A percentile compares a stretch with the other conserved stretches of the same genome.
Evolutionary conservation across 2,329 filamentous ascomycete genomes (phyloP).

Genomic region (Nigrospora sphaerica): DNA sequence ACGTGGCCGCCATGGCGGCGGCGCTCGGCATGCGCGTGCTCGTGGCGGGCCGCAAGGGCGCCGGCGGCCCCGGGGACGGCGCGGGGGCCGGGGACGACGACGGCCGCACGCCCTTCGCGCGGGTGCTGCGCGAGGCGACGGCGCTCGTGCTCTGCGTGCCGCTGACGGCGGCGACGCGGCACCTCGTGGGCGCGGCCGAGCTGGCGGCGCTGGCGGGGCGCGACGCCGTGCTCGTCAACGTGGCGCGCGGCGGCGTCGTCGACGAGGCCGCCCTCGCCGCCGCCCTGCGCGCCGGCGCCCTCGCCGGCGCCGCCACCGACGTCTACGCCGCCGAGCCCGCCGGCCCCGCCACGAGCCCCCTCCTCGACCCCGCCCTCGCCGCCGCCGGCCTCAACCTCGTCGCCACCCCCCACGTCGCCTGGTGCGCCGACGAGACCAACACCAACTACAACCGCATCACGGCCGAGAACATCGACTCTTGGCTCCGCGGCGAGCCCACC

Average conservation of each 20-base stretch:
- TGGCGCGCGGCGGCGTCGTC: constrained; percentile 23
- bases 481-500: neutral
- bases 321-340: constrained; percentile 21
- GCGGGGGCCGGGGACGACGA: neutral
- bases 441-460: neutral
- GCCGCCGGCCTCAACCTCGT: constrained; percentile 15
- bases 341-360: constrained; percentile 9
- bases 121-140: constrained; percentile 15
- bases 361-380: constrained; percentile 8
- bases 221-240: constrained; percentile 19
- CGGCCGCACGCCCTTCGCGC: constrained; percentile 17
- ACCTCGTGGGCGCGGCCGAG: constrained; percentile 16
- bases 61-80: neutral
- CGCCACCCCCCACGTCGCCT: constrained; percentile 22
- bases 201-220: constrained; percentile 13
- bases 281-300: constrained; percentile 15
- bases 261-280: constrained; percentile 19
- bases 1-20: constrained; percentile 11
- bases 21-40: constrained; percentile 19
- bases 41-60: constrained; percentile 19
- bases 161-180: constrained; percentile 17
- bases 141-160: constrained; percentile 20
- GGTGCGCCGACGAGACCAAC: constrained; percentile 20
- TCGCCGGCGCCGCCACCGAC: constrained; percentile 21
- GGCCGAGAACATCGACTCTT: neutral